These are phyloP conservation scores for Zasmidium angulare DNA, from an alignment of 2,329 filamentous ascomycete species.

Conservation along the genomic window DNA sequence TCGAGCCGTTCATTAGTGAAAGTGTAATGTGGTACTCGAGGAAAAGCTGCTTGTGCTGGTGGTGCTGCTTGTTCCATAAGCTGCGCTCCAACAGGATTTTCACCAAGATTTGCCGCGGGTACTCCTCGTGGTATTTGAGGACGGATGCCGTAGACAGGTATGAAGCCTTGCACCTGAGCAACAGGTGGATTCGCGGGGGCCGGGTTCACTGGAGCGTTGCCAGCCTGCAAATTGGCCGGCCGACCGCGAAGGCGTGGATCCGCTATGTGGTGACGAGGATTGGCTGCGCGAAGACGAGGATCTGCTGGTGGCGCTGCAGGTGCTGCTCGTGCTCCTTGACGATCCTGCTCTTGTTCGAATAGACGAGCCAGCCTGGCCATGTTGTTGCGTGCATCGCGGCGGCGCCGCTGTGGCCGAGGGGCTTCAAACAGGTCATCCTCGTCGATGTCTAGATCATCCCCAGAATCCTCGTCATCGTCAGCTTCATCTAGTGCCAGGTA, in stretches of 20 bases:
- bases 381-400: no score
- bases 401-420: neutral
- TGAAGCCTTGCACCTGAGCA: neutral
- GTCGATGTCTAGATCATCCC: slow-evolving; percentile 4
- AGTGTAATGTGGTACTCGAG: neutral
- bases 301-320: no score
- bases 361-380: neutral
- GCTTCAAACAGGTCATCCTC: neutral
- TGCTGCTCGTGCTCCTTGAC: neutral
- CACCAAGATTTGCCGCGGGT: no score
- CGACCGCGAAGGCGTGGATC: neutral
- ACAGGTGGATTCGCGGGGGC: neutral
- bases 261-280: neutral
- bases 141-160: neutral
- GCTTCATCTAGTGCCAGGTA: neutral
- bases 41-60: neutral
- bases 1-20: no score
- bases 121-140: neutral
- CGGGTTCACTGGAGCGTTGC: neutral
- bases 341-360: neutral
- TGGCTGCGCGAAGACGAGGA: no score
- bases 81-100: no score
- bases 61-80: no score
- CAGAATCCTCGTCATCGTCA: slow-evolving; percentile 17
- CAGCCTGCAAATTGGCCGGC: neutral